Evolutionary conservation across 2,329 filamentous ascomycete species (phyloP).

Genomic region (Emergomyces pasteurianus): DNA sequence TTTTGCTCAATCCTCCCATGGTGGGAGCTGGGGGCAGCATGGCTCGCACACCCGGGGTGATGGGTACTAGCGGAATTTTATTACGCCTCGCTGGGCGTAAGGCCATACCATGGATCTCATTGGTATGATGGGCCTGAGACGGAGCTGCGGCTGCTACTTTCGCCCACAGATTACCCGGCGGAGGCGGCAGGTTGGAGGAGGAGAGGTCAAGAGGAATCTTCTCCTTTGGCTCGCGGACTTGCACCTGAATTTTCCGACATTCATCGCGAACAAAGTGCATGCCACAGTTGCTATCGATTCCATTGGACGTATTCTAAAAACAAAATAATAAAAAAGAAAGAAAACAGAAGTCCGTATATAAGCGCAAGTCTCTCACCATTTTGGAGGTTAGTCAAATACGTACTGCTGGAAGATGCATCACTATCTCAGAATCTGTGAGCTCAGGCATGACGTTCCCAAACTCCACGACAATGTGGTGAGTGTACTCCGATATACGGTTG

Average conservation of each 20-base stretch:
- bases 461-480: slow-evolving; percentile 21
- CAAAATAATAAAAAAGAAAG: too few species aligned
- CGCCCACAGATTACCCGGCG: neutral
- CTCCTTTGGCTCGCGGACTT: neutral
- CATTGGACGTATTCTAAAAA: neutral
- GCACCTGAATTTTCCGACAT: neutral
- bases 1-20: slow-evolving; percentile 9
- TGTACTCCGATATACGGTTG: slow-evolving; percentile 25
- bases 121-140: neutral
- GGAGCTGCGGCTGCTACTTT: neutral
- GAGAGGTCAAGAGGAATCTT: neutral
- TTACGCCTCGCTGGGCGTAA: neutral
- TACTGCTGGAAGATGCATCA: neutral
- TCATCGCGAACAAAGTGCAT: neutral
- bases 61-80: neutral
- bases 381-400: neutral
- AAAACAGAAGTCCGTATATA: neutral
- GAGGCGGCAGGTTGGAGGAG: neutral
- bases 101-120: neutral
- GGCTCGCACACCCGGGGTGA: neutral
- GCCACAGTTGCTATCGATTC: neutral
- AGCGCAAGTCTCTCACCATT: slow-evolving; percentile 8
- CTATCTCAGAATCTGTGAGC: slow-evolving; percentile 12
- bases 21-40: neutral
- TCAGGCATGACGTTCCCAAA: slow-evolving; percentile 21